These are phyloP conservation scores for Vigna radiata DNA, from an alignment of 306 rosid species.

Conservation along the genomic window DNA sequence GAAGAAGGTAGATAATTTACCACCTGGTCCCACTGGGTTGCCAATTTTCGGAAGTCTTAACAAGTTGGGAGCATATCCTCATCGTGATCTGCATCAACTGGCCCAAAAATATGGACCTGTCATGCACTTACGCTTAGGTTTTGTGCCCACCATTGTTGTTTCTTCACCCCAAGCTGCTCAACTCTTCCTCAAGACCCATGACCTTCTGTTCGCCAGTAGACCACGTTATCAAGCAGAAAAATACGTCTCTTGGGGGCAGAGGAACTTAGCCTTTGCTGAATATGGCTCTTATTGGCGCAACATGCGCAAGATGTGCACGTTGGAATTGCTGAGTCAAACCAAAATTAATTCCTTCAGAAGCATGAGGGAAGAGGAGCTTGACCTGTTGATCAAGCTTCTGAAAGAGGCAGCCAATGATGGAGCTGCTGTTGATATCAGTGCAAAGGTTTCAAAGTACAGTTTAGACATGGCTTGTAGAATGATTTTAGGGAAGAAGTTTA, in stretches of 20 bases:
- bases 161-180: slow-evolving; percentile 79
- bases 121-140: slow-evolving; percentile 65
- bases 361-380: slow-evolving; percentile 69
- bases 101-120: slow-evolving; percentile 67
- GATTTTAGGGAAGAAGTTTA: slow-evolving; percentile 67
- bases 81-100: slow-evolving; percentile 56
- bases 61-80: slow-evolving; percentile 58
- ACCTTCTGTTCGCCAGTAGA: slow-evolving; percentile 65
- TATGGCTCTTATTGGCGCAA: slow-evolving; percentile 84
- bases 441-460: slow-evolving; percentile 42
- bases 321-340: slow-evolving; percentile 61
- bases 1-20: slow-evolving; percentile 49
- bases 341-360: slow-evolving; percentile 56
- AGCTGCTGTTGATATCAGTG: slow-evolving; percentile 56
- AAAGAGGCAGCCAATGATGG: slow-evolving; percentile 46
- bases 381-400: slow-evolving; percentile 43
- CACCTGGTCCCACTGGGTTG: slow-evolving; percentile 79
- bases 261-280: slow-evolving; percentile 45
- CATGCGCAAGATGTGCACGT: slow-evolving; percentile 73
- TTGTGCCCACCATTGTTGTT: slow-evolving; percentile 60
- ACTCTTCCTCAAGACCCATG: slow-evolving; percentile 70
- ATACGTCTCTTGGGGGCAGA: slow-evolving; percentile 55
- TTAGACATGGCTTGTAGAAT: slow-evolving; percentile 57
- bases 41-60: slow-evolving; percentile 69
- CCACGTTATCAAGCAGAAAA: slow-evolving; percentile 55